These are phyloP conservation scores for Pogostemon cablin DNA, from an alignment of 257 asterid species.

Conservation along the genomic window DNA sequence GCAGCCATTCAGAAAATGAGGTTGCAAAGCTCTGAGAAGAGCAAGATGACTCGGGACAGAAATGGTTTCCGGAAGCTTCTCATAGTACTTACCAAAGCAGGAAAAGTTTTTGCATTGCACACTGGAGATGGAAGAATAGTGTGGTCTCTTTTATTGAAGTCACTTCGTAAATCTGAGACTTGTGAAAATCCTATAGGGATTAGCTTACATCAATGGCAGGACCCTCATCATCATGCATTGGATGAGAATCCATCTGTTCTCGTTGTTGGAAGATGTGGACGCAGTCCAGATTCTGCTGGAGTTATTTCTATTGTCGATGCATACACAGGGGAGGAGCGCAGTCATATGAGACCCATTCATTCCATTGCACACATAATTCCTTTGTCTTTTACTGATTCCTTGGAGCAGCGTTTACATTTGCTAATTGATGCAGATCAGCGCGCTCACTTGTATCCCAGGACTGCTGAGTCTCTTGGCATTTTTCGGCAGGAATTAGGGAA, in stretches of 20 bases:
- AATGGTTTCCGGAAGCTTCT: conserved; percentile 82
- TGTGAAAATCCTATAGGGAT: conserved; percentile 75
- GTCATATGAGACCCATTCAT: conserved; percentile 59
- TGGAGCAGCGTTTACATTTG: conserved; percentile 86
- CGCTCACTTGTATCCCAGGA: conserved; percentile 85
- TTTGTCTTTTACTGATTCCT: conserved; percentile 79
- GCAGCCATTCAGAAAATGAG: conserved; percentile 81
- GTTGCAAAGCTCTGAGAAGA: conserved; percentile 81
- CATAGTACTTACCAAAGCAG: conserved; percentile 83
- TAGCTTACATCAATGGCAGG: conserved; percentile 90
- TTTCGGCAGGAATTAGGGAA: conserved; percentile 68
- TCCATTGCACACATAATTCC: conserved; percentile 79
- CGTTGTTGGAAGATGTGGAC: conserved; percentile 87
- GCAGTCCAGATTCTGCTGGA: conserved; percentile 65
- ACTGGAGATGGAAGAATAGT: conserved; percentile 94
- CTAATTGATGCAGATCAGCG: conserved; percentile 62
- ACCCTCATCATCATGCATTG: conserved; percentile 98
- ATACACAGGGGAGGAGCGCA: conserved; percentile 83
- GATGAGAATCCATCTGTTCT: conserved; percentile 93
- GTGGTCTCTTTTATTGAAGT: conserved; percentile 59
- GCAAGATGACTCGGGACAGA: conserved; percentile 94
- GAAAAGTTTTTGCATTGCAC: conserved; percentile 88
- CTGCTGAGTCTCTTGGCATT: conserved; percentile 77
- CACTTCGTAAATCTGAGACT: conserved; percentile 67
- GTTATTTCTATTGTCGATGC: conserved; percentile 79